Percentiles rank a stretch among this genome's conserved stretches.
phyloP scores from a whole-genome alignment of 202 grass and related monocot species.

The Eragrostis tef region DNA sequence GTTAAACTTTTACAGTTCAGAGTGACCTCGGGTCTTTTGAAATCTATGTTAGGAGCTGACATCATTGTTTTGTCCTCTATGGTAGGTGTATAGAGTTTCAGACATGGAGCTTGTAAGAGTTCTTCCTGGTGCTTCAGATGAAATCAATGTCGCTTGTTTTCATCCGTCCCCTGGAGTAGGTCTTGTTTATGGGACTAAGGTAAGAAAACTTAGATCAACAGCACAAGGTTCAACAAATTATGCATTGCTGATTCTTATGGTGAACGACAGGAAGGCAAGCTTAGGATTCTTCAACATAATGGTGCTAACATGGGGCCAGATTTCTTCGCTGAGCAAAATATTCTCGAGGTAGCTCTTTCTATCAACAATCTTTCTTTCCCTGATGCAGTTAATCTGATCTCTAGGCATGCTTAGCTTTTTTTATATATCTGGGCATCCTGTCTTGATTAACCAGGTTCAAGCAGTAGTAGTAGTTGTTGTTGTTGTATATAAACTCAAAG shows the following conservation, averaged over 20 bases:
- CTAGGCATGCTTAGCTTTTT: neutral
- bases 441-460: constrained; percentile 6
- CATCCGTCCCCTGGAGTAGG: constrained; percentile 77
- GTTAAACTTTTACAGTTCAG: neutral
- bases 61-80: neutral
- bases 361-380: neutral
- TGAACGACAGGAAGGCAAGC: constrained; percentile 79
- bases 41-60: neutral
- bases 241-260: constrained; percentile 39
- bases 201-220: constrained; percentile 44
- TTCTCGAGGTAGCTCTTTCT: constrained; percentile 67
- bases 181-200: constrained; percentile 89
- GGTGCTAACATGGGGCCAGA: constrained; percentile 54
- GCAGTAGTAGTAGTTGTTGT: too few species aligned
- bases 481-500: neutral
- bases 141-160: constrained; percentile 93
- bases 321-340: constrained; percentile 69
- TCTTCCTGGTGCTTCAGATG: constrained; percentile 83
- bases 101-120: constrained; percentile 93
- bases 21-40: neutral
- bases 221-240: constrained; percentile 33
- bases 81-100: constrained; percentile 85
- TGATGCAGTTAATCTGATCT: neutral
- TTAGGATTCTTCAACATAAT: constrained; percentile 80
- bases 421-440: neutral